Base-by-base conservation (phyloP, 176 grass and related monocot genomes). In the Raddia distichophylla region DNA sequence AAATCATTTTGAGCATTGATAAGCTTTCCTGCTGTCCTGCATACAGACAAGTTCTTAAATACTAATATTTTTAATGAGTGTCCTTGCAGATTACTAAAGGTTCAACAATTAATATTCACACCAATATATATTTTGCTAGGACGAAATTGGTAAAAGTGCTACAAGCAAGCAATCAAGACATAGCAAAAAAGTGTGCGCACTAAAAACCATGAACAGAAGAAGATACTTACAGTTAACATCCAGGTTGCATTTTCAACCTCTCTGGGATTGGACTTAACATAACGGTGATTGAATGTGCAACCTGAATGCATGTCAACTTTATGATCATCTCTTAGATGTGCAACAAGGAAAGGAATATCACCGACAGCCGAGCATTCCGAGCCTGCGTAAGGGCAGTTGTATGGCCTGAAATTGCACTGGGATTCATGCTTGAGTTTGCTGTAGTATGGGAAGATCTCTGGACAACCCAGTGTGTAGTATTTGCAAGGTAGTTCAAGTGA, bases 201-300 rank as follows among this genome's bases (percentile, higher is more conserved):
- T 14, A 85, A 81, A 52, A 13, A 77, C 2, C 7, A 61, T 2
- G 17, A 73, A 74, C 12, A 4, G 22, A 43, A 65, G 55, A n/a
- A 42, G 35, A 73, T 82, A 94, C 91, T 94, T 86, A 97, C 94
- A 60, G 94, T 97, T 49, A 97, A 77, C 94, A 97, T 97, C 94
- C 94, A 97, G 33, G 94, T 97, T 53, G 94, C 94, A 67, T 94
- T 97, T 84, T 97, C 94, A 27, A 97, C 94, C 80, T 97, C 94
- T 74, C 89, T 88, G 8, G 91, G 94, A 37, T 94, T 97, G 40
- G 91, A 92, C 40, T 97, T 97, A 20, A 97, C 94, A 80, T 97
- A 97, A n/a, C 94, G 91, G 77, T 97, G 94, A 86, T 97, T 97
- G 78, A 97, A 97, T 20, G 94, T 97, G 58, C 87, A 94, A 12